A percentile compares a stretch with the other conserved stretches of the same genome.
phyloP scores from a whole-genome alignment of 2,329 filamentous ascomycete genomes.

The Cryoendolithus antarcticus region DNA sequence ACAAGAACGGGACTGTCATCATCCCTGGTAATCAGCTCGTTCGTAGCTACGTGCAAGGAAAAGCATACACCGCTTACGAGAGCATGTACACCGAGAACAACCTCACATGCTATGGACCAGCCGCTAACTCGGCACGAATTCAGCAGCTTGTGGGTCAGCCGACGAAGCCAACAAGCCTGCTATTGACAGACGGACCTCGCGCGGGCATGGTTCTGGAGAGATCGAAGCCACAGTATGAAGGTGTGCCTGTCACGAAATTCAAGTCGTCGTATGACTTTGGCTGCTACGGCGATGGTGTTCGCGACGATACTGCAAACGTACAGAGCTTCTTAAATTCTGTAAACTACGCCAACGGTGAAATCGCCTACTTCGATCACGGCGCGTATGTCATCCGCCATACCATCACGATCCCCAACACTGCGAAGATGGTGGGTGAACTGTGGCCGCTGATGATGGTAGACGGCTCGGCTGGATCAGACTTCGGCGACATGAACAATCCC shows the following conservation, averaged over 20 bases:
- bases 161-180: conserved; percentile 54
- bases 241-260: conserved; percentile 53
- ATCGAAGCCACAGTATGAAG: conserved; percentile 77
- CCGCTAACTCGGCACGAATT: conserved; percentile 15
- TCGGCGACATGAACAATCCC: conserved; percentile 63
- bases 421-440: conserved; percentile 82
- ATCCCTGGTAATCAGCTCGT: conserved; percentile 56
- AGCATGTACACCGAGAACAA: conserved; percentile 19
- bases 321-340: conserved; percentile 64
- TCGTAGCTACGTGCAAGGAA: conserved; percentile 60
- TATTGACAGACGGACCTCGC: conserved; percentile 32
- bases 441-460: conserved; percentile 83
- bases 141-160: conserved; percentile 30
- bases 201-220: conserved; percentile 63
- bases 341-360: conserved; percentile 37
- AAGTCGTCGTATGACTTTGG: conserved; percentile 45
- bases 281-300: conserved; percentile 68
- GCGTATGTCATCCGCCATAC: conserved; percentile 50
- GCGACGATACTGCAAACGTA: conserved; percentile 77
- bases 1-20: conserved; percentile 45
- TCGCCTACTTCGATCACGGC: conserved; percentile 54
- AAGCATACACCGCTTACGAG: conserved; percentile 42
- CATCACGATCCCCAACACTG: conserved; percentile 43
- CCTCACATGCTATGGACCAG: conserved; percentile 18
- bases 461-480: conserved; percentile 51